Conservation (phyloP, 2,329 filamentous ascomycete genomes). For the Mycocentrospora acerina region DNA sequence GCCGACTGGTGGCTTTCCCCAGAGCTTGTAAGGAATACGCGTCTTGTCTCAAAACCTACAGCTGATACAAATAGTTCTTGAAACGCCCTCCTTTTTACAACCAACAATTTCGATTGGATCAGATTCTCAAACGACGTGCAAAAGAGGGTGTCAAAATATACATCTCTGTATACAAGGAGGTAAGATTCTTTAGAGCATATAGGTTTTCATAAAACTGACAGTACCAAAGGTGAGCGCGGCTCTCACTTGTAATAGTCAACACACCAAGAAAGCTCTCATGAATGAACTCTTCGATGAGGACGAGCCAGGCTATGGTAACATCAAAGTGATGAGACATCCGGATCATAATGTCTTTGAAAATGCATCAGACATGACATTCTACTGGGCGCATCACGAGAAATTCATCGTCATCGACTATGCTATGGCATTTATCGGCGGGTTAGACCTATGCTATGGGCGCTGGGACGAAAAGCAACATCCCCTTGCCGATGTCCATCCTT, state of each 20-base stretch:
- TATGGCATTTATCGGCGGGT: conserved; percentile 86
- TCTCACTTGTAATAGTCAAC: conserved; percentile 86
- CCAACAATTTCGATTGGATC: conserved; percentile 85
- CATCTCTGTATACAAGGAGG: conserved; percentile 88
- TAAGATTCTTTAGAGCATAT: conserved; percentile 21
- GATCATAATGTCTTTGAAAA: conserved; percentile 96
- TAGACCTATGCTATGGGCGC: conserved; percentile 93
- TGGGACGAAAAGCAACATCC: conserved; percentile 89
- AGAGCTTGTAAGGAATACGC: conserved; percentile 55
- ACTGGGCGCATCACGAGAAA: conserved; percentile 98
- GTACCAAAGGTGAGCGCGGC: conserved; percentile 41
- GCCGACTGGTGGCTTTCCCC: conserved; percentile 96
- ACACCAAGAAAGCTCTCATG: conserved; percentile 87
- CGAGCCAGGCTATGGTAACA: conserved; percentile 81
- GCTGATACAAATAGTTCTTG: conserved; percentile 57
- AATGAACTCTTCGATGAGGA: conserved; percentile 75
- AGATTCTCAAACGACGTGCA: conserved; percentile 81
- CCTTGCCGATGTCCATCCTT: conserved; percentile 83
- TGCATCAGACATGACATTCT: conserved; percentile 92
- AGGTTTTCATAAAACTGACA: conserved; percentile 5
- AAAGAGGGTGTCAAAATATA: conserved; percentile 95
- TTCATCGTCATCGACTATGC: conserved; percentile 93
- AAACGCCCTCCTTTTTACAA: conserved; percentile 79
- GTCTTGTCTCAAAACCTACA: not conserved
- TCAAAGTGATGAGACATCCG: conserved; percentile 83